Base-by-base conservation (phyloP, 768 basidiomycete genomes). In the Rhizopogon vulgaris region DNA sequence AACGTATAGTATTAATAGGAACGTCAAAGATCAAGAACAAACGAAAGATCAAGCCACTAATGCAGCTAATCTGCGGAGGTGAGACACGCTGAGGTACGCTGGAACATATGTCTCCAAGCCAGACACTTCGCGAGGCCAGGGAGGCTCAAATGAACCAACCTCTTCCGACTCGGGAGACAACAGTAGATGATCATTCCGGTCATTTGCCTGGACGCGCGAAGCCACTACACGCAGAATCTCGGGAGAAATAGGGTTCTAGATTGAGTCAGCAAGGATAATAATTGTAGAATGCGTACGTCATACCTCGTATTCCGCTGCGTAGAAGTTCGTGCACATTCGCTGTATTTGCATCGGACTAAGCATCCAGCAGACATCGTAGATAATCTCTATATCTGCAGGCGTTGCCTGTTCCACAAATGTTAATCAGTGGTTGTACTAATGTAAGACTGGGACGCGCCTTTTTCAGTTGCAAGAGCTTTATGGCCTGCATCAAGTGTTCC, bases 351-450 rank as follows among this genome's bases (percentile, higher is more conserved):
- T 94, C 2, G 96, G 96, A 57, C 93, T 97, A 41, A 99, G 77
- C 88, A 98, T 98, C 95, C 96, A 98, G 76, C 95, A 98, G 55
- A 99, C 95, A 64, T 94, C 92, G 67, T 96, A 98, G 61, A 99
- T 95, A 63, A 98, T 98, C 71, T 98, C 94, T 56, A 99, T 96
- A 65, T 98, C 96, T 22, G 88, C 87, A 32, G 90, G 80, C 3
- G 94, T 90, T 11, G 94, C 87, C 93, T 94, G 55, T 58, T 30
- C 24, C 15, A 30, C 27, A 51, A 34, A 18, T 41, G 36, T 55
- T 17, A 48, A 54, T 61, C 46, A 60, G 55, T 32, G 49, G 25
- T 18, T 17, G 41, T 27, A 28, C 15, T 37, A 7, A 38, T n/a
- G 15, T 42, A 41, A 17, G 17, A 6, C 1, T 36, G 18, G 28